Evolutionary conservation across 345 rosid species (phyloP).

Genomic region (Turnera subulata): DNA sequence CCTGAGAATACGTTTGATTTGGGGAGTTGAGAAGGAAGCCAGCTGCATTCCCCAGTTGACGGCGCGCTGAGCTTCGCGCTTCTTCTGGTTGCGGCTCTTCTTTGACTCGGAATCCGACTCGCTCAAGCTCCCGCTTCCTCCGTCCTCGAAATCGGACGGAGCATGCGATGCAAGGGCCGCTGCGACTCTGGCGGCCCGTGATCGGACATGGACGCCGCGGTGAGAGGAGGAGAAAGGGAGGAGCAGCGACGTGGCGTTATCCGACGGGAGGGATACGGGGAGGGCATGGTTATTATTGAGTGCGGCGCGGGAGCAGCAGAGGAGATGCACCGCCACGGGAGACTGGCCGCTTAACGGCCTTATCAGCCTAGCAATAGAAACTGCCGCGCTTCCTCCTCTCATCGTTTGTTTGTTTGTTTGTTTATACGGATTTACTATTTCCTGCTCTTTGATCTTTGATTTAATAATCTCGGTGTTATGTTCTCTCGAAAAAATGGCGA

Average conservation of each 20-base stretch:
- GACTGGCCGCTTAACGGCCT: slow-evolving; percentile 41
- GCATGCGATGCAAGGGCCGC: slow-evolving; percentile 21
- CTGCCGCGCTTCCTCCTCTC: too few relatives aligned
- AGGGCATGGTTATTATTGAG: slow-evolving; percentile 9
- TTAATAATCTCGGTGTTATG: too few relatives aligned
- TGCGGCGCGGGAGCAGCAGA: slow-evolving; percentile 10
- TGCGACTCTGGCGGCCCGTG: slow-evolving; percentile 31
- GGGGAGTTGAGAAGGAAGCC: slow-evolving; percentile 62
- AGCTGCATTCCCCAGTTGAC: slow-evolving; percentile 80
- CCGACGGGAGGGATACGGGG: slow-evolving; percentile 12
- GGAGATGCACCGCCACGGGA: slow-evolving; percentile 24
- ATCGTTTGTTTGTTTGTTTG: neutral
- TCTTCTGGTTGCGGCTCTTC: slow-evolving; percentile 79
- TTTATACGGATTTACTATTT: too few relatives aligned
- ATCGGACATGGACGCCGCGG: slow-evolving; percentile 24
- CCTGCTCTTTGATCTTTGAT: too few relatives aligned
- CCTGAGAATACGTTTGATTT: slow-evolving; percentile 68
- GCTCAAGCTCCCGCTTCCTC: slow-evolving; percentile 22
- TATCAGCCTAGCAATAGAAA: slow-evolving; percentile 24
- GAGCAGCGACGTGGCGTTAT: slow-evolving; percentile 12
- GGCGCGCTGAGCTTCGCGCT: slow-evolving; percentile 88
- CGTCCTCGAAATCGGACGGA: slow-evolving; percentile 19
- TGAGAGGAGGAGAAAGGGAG: slow-evolving; percentile 27
- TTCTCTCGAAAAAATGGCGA: too few relatives aligned
- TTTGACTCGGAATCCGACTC: slow-evolving; percentile 42